A percentile compares a stretch with the other conserved stretches of the same genome.
Evolutionary conservation across 768 basidiomycete species (phyloP).

Genomic region (Xanthoconium purpureum): DNA sequence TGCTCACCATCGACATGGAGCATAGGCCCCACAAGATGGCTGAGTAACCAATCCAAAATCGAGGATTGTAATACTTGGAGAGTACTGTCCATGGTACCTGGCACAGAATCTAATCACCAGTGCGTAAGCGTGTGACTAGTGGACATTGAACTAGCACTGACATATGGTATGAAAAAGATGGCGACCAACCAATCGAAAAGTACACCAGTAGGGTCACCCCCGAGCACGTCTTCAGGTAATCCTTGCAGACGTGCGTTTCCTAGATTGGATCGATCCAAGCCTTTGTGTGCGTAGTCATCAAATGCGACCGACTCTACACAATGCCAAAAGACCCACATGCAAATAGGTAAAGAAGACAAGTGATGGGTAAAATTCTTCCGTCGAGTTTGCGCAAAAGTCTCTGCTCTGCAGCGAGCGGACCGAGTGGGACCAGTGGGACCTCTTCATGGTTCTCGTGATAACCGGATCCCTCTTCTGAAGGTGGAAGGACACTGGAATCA

Average conservation of each 20-base stretch:
- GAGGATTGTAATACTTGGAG: slow-evolving; percentile 69
- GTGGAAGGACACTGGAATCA: slow-evolving; percentile 1
- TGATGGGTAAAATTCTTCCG: slow-evolving; percentile 62
- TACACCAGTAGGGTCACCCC: slow-evolving; percentile 63
- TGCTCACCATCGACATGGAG: slow-evolving; percentile 68
- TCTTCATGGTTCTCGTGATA: slow-evolving; percentile 9
- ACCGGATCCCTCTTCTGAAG: slow-evolving; percentile 3
- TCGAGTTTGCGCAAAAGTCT: slow-evolving; percentile 64
- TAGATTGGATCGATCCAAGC: slow-evolving; percentile 73
- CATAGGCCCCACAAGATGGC: slow-evolving; percentile 72
- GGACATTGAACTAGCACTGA: slow-evolving; percentile 27
- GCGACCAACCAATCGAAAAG: slow-evolving; percentile 80
- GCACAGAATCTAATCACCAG: slow-evolving; percentile 51
- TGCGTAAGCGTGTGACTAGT: background rate
- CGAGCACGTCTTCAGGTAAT: slow-evolving; percentile 58
- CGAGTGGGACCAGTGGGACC: slow-evolving; percentile 19
- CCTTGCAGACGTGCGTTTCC: slow-evolving; percentile 82
- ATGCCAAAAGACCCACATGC: slow-evolving; percentile 51
- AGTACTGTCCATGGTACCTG: slow-evolving; percentile 66
- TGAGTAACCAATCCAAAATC: slow-evolving; percentile 63
- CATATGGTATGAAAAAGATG: slow-evolving; percentile 78
- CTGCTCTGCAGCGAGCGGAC: slow-evolving; percentile 41
- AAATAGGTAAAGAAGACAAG: slow-evolving; percentile 70
- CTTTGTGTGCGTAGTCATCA: slow-evolving; percentile 10
- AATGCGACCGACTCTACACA: background rate